phyloP scores from a whole-genome alignment of 2,329 filamentous ascomycete species.

The Curvularia sp. region DNA sequence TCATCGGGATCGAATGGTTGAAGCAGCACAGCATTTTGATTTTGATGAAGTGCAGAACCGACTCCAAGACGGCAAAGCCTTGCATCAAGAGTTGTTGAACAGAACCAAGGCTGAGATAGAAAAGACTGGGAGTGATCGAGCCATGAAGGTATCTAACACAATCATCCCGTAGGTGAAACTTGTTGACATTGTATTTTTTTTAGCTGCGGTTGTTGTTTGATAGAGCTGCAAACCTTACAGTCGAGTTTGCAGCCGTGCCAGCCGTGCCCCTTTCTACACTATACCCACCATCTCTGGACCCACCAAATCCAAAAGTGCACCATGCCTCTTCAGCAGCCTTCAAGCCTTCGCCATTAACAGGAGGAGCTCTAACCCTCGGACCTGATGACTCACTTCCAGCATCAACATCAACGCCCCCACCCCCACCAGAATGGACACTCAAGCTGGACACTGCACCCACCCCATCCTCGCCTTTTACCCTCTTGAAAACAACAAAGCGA shows the following conservation, averaged over 20 bases:
- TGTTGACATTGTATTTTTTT: not conserved
- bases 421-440: slow-evolving; percentile 56
- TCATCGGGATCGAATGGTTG: slow-evolving; percentile 80
- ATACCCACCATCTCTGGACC: slow-evolving; percentile 64
- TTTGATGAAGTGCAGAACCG: slow-evolving; percentile 52
- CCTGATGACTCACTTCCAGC: slow-evolving; percentile 39
- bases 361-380: slow-evolving; percentile 46
- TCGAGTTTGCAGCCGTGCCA: slow-evolving; percentile 51
- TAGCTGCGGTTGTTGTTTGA: slow-evolving; percentile 65
- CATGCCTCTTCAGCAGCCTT: slow-evolving; percentile 37
- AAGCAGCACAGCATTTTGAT: slow-evolving; percentile 59
- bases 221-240: slow-evolving; percentile 44
- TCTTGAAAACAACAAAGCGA: slow-evolving; percentile 83
- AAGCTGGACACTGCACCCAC: slow-evolving; percentile 62
- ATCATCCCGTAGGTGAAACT: rapidly evolving
- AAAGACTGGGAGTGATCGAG: slow-evolving; percentile 30
- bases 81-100: slow-evolving; percentile 43
- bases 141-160: slow-evolving; percentile 37
- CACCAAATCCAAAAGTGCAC: slow-evolving; percentile 46
- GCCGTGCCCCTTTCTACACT: slow-evolving; percentile 60
- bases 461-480: slow-evolving; percentile 70
- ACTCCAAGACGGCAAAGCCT: slow-evolving; percentile 45
- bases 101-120: slow-evolving; percentile 42
- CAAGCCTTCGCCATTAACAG: slow-evolving; percentile 46
- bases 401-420: slow-evolving; percentile 20